phyloP scores from a whole-genome alignment of 331 rosid genomes.

The Spiraea crenata region DNA sequence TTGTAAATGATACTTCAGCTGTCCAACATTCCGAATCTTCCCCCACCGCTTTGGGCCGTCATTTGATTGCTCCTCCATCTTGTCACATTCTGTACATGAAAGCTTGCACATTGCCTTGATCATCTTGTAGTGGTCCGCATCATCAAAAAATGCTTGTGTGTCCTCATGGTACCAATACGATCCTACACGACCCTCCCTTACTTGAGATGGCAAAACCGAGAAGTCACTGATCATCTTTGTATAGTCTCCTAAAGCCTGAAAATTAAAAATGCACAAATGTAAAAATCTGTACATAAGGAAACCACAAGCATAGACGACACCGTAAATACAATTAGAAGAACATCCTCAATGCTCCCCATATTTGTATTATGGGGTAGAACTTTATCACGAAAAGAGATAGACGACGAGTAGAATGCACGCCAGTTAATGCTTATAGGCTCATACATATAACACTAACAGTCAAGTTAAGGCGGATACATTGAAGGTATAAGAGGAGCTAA shows the following conservation, averaged over 20 bases:
- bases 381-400: neutral
- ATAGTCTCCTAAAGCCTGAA: slow-evolving; percentile 92
- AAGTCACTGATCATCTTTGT: slow-evolving; percentile 74
- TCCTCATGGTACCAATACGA: slow-evolving; percentile 88
- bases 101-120: slow-evolving; percentile 99
- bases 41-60: slow-evolving; percentile 60
- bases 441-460: neutral
- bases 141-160: slow-evolving; percentile 77
- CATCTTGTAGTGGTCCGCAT: slow-evolving; percentile 91
- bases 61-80: slow-evolving; percentile 63
- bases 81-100: slow-evolving; percentile 85
- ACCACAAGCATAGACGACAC: neutral
- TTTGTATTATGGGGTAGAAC: neutral
- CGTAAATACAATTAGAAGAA: neutral
- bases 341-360: neutral
- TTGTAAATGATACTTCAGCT: slow-evolving; percentile 87
- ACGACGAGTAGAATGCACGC: neutral
- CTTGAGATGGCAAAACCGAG: slow-evolving; percentile 55
- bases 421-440: neutral
- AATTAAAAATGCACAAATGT: slow-evolving; percentile 11
- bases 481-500: neutral
- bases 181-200: slow-evolving; percentile 75
- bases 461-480: neutral
- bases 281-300: neutral
- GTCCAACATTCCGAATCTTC: slow-evolving; percentile 70